Evolutionary conservation across 2,329 filamentous ascomycete genomes (phyloP), one percentile per base, ranked within the genome.

Genomic region (Xylariaceae sp.): DNA sequence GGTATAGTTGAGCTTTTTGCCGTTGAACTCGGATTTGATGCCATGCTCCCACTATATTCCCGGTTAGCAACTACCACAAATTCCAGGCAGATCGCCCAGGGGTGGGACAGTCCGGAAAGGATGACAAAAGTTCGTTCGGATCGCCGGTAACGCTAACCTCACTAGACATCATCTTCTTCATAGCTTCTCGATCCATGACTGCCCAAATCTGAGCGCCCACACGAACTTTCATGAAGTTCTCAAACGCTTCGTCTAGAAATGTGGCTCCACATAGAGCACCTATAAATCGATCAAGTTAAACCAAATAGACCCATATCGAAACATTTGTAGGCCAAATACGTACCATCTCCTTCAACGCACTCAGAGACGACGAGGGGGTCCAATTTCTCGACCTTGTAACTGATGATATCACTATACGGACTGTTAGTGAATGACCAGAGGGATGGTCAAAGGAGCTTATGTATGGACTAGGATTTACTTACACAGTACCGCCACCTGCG

Each of bases 401-500:
- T 58, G 15, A 57, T 53, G 1, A 57, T 39, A 30, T 57, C 56
- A 10, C 54, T 58, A 14, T 6, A 9, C 17, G 14, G 11, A 11
- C 14, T 15, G 19, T 45, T 27, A 19, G 32, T 1, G 11, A 14
- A 15, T n/a, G 9, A 14, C 6, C 5, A 46, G 11, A 36, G 42
- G 5, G 1, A 27, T 30, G 14, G 9, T 1, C n/a, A n/a, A 27
- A 27, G 22, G 22, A 7, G 4, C 7, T 7, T 4, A 27, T 27
- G 4, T 7, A 7, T 27, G 6, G 18, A 19, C 35, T 19, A 39
- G 2, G 6, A n/a, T 3, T 10, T 9, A 44, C 50, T 30, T 39
- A 52, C 52, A 55, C 52, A 38, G 54, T 58, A 35, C 52, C 54
- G 12, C 66, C 66, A 11, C 65, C 66, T 27, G 59, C 61, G 46